phyloP scores from a whole-genome alignment of 495 filamentous ascomycete species.

The Neurospora sp. region DNA sequence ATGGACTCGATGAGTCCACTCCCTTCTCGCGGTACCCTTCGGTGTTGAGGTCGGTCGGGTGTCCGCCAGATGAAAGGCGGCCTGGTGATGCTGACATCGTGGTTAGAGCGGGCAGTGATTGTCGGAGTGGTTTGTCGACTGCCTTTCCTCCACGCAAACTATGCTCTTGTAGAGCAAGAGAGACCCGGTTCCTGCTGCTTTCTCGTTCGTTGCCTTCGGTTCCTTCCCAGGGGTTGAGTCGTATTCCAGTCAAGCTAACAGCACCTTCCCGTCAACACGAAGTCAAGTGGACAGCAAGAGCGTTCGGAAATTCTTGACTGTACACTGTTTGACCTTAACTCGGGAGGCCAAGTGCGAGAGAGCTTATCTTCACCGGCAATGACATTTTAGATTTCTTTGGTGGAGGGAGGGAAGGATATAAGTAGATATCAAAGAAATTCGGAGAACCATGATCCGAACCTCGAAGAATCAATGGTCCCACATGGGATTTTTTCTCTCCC shows the following conservation, averaged over 20 bases:
- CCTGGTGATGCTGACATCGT: background rate
- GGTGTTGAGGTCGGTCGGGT: background rate
- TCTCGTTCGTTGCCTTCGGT: background rate
- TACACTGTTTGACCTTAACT: background rate
- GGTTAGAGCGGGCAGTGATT: background rate
- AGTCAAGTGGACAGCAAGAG: background rate
- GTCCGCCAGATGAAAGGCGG: background rate
- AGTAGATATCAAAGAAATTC: background rate
- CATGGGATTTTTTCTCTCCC: background rate
- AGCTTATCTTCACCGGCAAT: background rate
- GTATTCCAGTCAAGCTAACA: background rate
- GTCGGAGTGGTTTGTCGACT: background rate
- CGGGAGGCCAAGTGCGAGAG: background rate
- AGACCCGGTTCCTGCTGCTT: background rate
- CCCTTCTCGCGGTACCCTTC: background rate
- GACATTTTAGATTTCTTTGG: background rate
- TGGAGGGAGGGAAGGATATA: background rate
- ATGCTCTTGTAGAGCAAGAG: background rate
- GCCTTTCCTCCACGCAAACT: background rate
- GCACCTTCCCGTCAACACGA: background rate
- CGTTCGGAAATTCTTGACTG: background rate
- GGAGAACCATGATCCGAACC: background rate
- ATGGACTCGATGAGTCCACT: background rate
- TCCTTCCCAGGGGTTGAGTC: background rate
- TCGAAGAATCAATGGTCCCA: background rate